Percentiles rank a stretch among this genome's conserved stretches.
These are phyloP conservation scores for Talaromyces thailandensis DNA, from an alignment of 495 filamentous ascomycete genomes.

Conservation along the genomic window DNA sequence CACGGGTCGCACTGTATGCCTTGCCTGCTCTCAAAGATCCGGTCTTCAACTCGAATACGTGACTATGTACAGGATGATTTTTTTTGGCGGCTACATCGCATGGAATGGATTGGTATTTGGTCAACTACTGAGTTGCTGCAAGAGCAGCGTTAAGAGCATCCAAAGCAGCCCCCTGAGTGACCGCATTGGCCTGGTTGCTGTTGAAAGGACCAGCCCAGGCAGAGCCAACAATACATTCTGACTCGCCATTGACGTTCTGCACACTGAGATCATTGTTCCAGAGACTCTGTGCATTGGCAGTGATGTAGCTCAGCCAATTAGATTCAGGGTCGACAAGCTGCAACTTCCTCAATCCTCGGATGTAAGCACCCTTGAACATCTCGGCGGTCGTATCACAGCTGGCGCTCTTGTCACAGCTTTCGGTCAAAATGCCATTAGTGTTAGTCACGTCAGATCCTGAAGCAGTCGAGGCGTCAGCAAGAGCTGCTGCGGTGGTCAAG, in stretches of 20 bases:
- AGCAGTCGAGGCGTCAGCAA: constrained; percentile 1
- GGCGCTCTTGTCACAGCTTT: not conserved
- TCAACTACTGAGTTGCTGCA: not conserved
- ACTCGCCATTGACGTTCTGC: not conserved
- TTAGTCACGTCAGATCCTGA: not conserved
- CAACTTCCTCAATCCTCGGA: constrained; percentile 1
- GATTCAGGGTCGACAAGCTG: constrained; percentile 1
- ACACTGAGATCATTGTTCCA: constrained; percentile 4
- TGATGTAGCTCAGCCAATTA: constrained; percentile 1
- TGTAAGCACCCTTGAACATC: constrained; percentile 6
- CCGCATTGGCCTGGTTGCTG: not conserved
- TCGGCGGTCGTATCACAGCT: not conserved
- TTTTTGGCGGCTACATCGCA: not conserved
- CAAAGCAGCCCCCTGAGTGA: constrained; percentile 4
- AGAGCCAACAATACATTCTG: not conserved
- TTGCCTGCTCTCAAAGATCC: too few relatives aligned
- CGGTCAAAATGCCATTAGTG: not conserved
- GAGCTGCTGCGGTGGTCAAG: not conserved
- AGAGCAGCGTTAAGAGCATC: constrained; percentile 5
- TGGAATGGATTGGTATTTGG: not conserved
- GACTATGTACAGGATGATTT: not conserved
- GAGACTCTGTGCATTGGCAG: constrained; percentile 1
- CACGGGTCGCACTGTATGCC: too few relatives aligned
- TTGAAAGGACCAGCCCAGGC: constrained; percentile 6
- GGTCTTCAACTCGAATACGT: not conserved